phyloP scores from a whole-genome alignment of 371 early-diverging fungal species.

The Phascolomyces articulosus region DNA sequence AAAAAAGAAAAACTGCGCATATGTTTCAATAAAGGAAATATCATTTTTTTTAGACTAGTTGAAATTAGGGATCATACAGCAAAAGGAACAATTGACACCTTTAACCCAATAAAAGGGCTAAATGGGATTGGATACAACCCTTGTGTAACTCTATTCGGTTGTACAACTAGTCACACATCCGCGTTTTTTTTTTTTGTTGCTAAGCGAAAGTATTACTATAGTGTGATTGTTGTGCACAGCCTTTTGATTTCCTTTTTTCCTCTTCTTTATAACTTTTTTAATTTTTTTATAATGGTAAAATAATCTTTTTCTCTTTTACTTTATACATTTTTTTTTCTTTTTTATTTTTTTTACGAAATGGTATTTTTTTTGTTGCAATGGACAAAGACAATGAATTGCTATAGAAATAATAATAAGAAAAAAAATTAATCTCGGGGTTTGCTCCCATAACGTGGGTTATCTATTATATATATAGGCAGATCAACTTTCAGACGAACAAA shows the following conservation, averaged over 20 bases:
- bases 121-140: neutral
- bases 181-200: neutral
- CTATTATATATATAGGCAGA: slow-evolving; percentile 23
- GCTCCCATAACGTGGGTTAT: too few relatives aligned
- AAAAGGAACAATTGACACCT: neutral
- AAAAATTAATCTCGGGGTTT: neutral
- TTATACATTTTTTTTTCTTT: neutral
- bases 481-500: slow-evolving; percentile 52
- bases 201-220: neutral
- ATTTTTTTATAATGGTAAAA: neutral
- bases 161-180: slow-evolving; percentile 2
- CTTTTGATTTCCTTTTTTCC: slow-evolving; percentile 7
- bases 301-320: neutral
- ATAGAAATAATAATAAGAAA: too few relatives aligned
- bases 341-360: too few relatives aligned
- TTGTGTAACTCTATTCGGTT: neutral
- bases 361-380: too few relatives aligned
- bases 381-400: too few relatives aligned
- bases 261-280: neutral
- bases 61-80: too few relatives aligned
- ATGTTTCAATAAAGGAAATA: too few relatives aligned
- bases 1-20: too few relatives aligned
- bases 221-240: slow-evolving; percentile 2
- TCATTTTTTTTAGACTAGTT: too few relatives aligned
- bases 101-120: neutral